Conservation (phyloP, 2,329 filamentous ascomycete genomes). For the Nigrospora oryzae region DNA sequence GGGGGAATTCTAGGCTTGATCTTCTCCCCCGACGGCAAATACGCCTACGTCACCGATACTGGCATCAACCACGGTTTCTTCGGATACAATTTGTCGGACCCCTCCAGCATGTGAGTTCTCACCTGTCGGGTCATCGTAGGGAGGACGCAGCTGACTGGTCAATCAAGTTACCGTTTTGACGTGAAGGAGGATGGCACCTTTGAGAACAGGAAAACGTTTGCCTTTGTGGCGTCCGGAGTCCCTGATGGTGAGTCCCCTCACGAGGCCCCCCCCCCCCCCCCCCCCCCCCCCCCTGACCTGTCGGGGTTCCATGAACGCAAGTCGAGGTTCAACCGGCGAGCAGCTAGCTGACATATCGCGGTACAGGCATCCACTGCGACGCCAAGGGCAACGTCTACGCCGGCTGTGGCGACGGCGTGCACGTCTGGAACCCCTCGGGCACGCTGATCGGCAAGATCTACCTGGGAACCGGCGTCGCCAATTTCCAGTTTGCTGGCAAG, state of each 20-base stretch:
- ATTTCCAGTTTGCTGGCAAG: slow-evolving; percentile 38
- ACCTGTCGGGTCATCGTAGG: not conserved
- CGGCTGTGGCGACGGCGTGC: slow-evolving; percentile 40
- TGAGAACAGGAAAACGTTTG: slow-evolving; percentile 44
- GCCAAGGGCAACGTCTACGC: slow-evolving; percentile 45
- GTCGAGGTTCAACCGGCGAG: not conserved
- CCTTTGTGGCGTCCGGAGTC: slow-evolving; percentile 41
- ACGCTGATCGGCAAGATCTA: slow-evolving; percentile 49
- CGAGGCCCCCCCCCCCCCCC: not conserved
- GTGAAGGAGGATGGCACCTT: slow-evolving; percentile 36
- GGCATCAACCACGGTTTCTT: slow-evolving; percentile 37
- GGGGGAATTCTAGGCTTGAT: slow-evolving; percentile 30
- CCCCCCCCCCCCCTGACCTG: not conserved
- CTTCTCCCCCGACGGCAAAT: slow-evolving; percentile 44
- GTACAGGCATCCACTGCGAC: slow-evolving; percentile 46
- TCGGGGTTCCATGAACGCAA: not conserved
- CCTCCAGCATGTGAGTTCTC: slow-evolving; percentile 36
- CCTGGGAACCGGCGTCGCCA: slow-evolving; percentile 33
- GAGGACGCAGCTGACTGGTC: not conserved
- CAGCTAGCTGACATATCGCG: slow-evolving; percentile 2
- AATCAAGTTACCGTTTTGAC: slow-evolving; percentile 33
- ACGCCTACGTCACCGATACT: slow-evolving; percentile 49
- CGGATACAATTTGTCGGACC: slow-evolving; percentile 29
- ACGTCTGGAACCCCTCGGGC: slow-evolving; percentile 39
- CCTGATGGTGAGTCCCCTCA: slow-evolving; percentile 43